phyloP scores from a whole-genome alignment of 495 filamentous ascomycete genomes.

The Podospora bellae-mahoneyi region DNA sequence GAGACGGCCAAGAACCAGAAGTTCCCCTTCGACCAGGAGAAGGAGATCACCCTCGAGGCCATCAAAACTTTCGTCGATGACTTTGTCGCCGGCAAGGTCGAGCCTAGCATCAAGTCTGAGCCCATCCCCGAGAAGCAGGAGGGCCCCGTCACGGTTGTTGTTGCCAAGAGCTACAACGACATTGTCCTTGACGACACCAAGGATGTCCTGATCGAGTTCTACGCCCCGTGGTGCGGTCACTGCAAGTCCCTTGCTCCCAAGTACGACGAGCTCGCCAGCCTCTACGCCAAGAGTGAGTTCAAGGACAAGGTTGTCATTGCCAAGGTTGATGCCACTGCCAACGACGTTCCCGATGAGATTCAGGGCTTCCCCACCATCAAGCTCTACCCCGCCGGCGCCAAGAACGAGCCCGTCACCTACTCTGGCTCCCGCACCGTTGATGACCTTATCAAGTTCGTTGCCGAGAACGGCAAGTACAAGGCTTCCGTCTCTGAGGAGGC shows the following conservation, averaged over 20 bases:
- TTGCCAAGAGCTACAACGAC: conserved; percentile 91
- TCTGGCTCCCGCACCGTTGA: conserved; percentile 84
- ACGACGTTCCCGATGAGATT: conserved; percentile 96
- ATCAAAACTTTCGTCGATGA: conserved; percentile 83
- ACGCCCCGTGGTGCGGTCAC: conserved; percentile 98
- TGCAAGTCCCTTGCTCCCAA: conserved; percentile 93
- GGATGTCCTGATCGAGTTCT: conserved; percentile 98
- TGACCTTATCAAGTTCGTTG: conserved; percentile 89
- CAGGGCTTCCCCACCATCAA: conserved; percentile 99
- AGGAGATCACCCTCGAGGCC: conserved; percentile 70
- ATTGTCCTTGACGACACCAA: conserved; percentile 90
- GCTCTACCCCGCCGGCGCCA: conserved; percentile 87
- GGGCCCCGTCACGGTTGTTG: conserved; percentile 80
- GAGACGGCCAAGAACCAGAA: conserved; percentile 94
- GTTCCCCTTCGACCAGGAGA: conserved; percentile 86
- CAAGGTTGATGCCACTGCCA: conserved; percentile 96
- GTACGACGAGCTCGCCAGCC: conserved; percentile 82
- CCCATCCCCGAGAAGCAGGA: conserved; percentile 94
- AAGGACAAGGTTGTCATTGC: conserved; percentile 85
- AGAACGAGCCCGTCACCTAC: conserved; percentile 82
- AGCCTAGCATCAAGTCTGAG: conserved; percentile 97
- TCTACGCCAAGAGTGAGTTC: conserved; percentile 72
- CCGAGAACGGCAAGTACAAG: conserved; percentile 90
- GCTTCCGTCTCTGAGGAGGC: conserved; percentile 53
- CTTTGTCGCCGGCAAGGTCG: conserved; percentile 82